Evolutionary conservation across 495 filamentous ascomycete species (phyloP).

Genomic region (Penicillium paxilli): DNA sequence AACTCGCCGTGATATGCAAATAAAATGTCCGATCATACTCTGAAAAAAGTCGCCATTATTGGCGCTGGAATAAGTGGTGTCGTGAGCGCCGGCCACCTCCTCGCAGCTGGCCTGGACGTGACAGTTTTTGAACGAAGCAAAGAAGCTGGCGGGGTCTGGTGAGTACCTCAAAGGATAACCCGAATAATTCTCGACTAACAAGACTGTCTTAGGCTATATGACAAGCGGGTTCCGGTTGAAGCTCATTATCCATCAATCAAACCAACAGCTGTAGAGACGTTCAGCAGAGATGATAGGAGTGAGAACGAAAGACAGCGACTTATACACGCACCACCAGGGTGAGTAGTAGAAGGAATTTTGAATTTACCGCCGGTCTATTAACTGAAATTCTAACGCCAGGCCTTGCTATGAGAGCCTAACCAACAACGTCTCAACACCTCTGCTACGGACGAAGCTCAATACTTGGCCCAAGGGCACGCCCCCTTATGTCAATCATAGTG

Average conservation of each 20-base stretch:
- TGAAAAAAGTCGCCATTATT: constrained; percentile 60
- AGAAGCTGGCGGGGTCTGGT: constrained; percentile 64
- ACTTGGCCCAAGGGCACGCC: constrained; percentile 60
- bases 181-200: background rate
- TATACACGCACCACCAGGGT: constrained; percentile 54
- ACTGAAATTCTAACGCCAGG: constrained; percentile 17
- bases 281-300: constrained; percentile 20
- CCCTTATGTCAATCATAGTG: constrained; percentile 53
- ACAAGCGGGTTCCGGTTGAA: constrained; percentile 57
- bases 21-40: constrained; percentile 23
- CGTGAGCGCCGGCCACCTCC: constrained; percentile 60
- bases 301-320: constrained; percentile 27
- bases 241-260: constrained; percentile 54
- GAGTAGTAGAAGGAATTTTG: background rate
- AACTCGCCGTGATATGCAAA: background rate
- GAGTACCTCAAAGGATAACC: constrained; percentile 8
- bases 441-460: constrained; percentile 60
- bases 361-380: background rate
- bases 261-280: constrained; percentile 40
- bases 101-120: constrained; percentile 57
- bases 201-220: constrained; percentile 47
- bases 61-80: constrained; percentile 72
- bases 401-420: constrained; percentile 60
- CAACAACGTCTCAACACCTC: constrained; percentile 64
- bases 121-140: constrained; percentile 64